Evolutionary conservation across 2,329 filamentous ascomycete genomes (phyloP).

Genomic region (Apiospora rasikravindrae): DNA sequence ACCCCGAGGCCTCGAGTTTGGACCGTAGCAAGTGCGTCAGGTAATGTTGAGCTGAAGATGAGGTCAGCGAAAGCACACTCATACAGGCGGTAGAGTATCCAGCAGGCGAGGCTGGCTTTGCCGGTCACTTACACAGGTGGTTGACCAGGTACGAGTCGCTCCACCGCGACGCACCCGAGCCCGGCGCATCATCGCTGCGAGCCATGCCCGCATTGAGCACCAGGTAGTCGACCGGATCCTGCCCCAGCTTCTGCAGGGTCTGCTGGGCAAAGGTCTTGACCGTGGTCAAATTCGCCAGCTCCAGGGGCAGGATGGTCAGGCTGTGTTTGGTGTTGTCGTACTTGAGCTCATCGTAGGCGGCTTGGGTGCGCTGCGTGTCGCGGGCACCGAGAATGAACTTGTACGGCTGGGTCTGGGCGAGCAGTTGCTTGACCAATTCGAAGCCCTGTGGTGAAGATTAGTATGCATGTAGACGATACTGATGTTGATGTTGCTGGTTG

Average conservation of each 20-base stretch:
- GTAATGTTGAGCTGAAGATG: slow-evolving; percentile 56
- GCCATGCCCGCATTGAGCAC: slow-evolving; percentile 54
- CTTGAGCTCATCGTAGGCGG: slow-evolving; percentile 48
- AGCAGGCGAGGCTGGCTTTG: background rate
- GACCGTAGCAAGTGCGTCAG: slow-evolving; percentile 54
- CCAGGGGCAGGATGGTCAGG: slow-evolving; percentile 54
- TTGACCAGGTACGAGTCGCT: slow-evolving; percentile 57
- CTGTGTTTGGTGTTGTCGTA: slow-evolving; percentile 47
- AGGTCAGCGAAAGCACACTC: background rate
- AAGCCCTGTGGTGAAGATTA: background rate
- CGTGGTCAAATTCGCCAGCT: slow-evolving; percentile 49
- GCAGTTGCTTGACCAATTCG: slow-evolving; percentile 2
- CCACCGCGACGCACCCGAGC: slow-evolving; percentile 52
- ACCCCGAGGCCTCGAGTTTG: slow-evolving; percentile 52
- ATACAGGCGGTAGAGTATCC: background rate
- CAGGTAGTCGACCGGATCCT: slow-evolving; percentile 45
- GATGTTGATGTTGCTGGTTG: background rate
- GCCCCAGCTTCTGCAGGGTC: slow-evolving; percentile 44
- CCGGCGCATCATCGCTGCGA: slow-evolving; percentile 40
- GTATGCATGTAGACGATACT: background rate
- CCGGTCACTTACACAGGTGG: slow-evolving; percentile 50
- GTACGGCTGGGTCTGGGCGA: slow-evolving; percentile 40
- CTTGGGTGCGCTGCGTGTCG: slow-evolving; percentile 46
- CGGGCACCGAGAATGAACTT: slow-evolving; percentile 56
- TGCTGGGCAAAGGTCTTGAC: slow-evolving; percentile 54